Evolutionary conservation across 192 early-diverging fungal species (phyloP).

Genomic region (Coemansia sp.): DNA sequence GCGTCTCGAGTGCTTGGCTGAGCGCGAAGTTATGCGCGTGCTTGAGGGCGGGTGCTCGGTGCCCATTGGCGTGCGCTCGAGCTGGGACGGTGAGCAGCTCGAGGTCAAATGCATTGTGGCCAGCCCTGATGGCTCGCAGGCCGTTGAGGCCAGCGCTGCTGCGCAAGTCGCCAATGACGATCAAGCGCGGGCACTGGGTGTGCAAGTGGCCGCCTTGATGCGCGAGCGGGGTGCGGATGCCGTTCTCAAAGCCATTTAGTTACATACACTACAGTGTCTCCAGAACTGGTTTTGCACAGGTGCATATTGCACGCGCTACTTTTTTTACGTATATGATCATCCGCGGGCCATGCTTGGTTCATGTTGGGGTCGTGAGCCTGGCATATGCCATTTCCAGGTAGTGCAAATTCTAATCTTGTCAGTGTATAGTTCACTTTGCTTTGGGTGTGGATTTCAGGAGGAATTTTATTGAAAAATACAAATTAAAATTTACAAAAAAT

Average conservation of each 20-base stretch:
- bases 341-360: too few species aligned
- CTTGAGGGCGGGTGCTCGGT: slow-evolving; percentile 96
- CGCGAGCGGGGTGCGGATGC: slow-evolving; percentile 54
- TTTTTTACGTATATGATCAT: too few species aligned
- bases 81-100: slow-evolving; percentile 47
- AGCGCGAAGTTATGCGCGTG: slow-evolving; percentile 82
- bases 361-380: too few species aligned
- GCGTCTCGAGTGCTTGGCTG: slow-evolving; percentile 68
- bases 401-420: too few species aligned
- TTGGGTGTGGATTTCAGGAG: too few species aligned
- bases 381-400: too few species aligned
- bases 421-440: too few species aligned
- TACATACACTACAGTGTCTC: neutral
- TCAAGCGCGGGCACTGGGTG: slow-evolving; percentile 52
- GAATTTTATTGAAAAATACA: too few species aligned
- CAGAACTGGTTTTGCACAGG: too few species aligned
- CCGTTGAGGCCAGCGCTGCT: slow-evolving; percentile 56
- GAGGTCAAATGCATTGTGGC: slow-evolving; percentile 68
- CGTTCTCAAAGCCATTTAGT: slow-evolving; percentile 57
- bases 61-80: slow-evolving; percentile 82
- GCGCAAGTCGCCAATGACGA: slow-evolving; percentile 1
- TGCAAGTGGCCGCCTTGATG: slow-evolving; percentile 49
- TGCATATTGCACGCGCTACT: too few species aligned
- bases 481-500: too few species aligned
- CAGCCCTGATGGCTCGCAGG: slow-evolving; percentile 70